Base-by-base conservation (phyloP, 352 stramenopile species). In the Globisporangium uncinulatum region DNA sequence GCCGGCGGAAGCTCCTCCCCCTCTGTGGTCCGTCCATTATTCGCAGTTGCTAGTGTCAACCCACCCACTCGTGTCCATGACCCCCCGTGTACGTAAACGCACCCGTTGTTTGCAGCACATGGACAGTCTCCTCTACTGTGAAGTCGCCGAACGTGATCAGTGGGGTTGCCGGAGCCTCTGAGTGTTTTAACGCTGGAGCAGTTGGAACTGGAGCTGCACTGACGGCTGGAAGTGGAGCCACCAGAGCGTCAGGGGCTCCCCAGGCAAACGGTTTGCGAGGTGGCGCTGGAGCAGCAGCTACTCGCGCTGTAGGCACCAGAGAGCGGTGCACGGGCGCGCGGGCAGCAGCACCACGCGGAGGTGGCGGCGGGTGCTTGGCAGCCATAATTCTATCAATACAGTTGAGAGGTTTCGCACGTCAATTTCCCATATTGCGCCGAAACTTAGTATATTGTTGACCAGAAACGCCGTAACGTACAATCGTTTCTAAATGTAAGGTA, bases 101-200 rank as follows among this genome's bases (percentile, higher is more conserved):
- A 29, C 24, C 4, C 4, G 24, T 29, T 29, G 24, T 29, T 29
- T 29, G 62, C 31, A 86, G 56, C 50, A 69, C 67, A 14, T 68
- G 58, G 48, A 78, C 59, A 15, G 74, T 85, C 54, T 93, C 83
- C 62, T 88, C 83, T 9, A 74, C 29, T 17, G 83, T 87, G 39
- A 94, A 94, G 56, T 94, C 83, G 37, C 83, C 83, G 54, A 93
- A 93, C 49, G 67, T 86, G 66, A 92, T 83, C 34, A 76, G 57
- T 45, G 74, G 46, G 31, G 56, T 57, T 19, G 53, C 56, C 63
- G 56, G 43, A 29, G 24, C 24, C 1, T 29, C 24, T 4, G 24
- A 29, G 37, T 57, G 47, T 0, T 47, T 42, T 8, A 47, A 52
- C 14, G 31, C 44, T 15, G 43, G 15, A 13, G 31, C 20, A 6